Conservation (phyloP, 768 basidiomycete genomes). For the button mushroom (Agaricus bisporus) region DNA sequence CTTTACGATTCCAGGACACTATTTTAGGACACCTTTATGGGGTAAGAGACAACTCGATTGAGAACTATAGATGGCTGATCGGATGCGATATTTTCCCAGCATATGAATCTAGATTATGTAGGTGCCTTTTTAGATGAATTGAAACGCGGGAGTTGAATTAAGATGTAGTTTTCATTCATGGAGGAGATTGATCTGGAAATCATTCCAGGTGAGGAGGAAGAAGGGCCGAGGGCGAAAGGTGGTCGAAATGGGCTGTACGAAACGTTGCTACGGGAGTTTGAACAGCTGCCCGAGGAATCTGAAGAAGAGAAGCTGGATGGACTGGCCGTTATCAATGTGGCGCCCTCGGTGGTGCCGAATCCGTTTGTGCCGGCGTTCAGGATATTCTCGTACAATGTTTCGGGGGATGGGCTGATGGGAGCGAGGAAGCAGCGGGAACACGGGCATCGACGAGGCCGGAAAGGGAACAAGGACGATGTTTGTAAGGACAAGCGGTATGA, state of each 20-base stretch:
- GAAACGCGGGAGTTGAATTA: constrained; percentile 12
- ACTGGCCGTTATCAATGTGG: constrained; percentile 74
- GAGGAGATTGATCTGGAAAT: constrained; percentile 50
- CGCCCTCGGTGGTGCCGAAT: constrained; percentile 82
- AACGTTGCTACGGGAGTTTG: constrained; percentile 59
- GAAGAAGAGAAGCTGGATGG: constrained; percentile 42
- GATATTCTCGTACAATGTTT: constrained; percentile 77
- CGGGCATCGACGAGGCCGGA: constrained; percentile 41
- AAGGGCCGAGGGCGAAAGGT: constrained; percentile 8
- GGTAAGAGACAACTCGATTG: constrained; percentile 30
- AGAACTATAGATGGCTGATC: background rate
- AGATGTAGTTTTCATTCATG: constrained; percentile 46
- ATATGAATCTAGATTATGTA: constrained; percentile 85
- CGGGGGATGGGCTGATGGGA: constrained; percentile 23
- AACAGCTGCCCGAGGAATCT: constrained; percentile 43
- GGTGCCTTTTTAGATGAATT: constrained; percentile 14
- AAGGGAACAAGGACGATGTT: constrained; percentile 36
- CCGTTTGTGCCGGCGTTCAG: constrained; percentile 78
- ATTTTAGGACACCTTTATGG: constrained; percentile 83
- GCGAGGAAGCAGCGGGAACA: constrained; percentile 33
- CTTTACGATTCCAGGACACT: constrained; percentile 82
- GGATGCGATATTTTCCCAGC: constrained; percentile 31
- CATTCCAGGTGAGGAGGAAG: constrained; percentile 20
- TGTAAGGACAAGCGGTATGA: constrained; percentile 46
- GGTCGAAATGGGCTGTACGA: constrained; percentile 40